Base-by-base conservation (phyloP, 495 filamentous ascomycete species). In the Penicillium bialowiezense region DNA sequence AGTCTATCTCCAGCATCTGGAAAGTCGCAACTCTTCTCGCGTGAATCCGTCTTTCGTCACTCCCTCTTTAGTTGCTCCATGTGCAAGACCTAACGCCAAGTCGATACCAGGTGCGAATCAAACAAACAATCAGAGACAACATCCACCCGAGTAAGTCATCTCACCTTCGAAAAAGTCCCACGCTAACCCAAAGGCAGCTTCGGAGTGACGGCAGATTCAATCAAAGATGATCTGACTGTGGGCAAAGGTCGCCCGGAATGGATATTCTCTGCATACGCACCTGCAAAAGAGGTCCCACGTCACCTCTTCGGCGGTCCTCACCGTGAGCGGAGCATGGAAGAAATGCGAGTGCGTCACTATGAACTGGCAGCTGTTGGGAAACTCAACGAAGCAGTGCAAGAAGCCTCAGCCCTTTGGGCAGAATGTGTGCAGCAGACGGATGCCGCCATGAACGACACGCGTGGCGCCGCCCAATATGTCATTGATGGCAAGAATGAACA, bases 301-400 rank as follows among this genome's bases (percentile, higher is more conserved):
- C 88, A 91, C 62, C 73, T 96, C 1, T 90, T 95, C 56, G 90
- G 88, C 15, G 89, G 89, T 5, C 75, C 76, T 35, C 73, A 78
- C n/a, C 74, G 88, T 17, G 91, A 96, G 65, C 83, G 89, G 55
- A 92, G 89, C 58, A 83, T 84, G 29, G 90, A 96, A 65, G 91
- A 96, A 60, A 73, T 91, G 41, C 78, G 89, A 44, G 41, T 91
- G 12, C 76, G 81, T 17, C 85, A 86, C 69, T 82, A 90, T 57
- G 64, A 81, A 44, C 73, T 74, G 7, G 58, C 68, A 26, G 74
- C 78, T 14, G 48, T 79, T 13, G 85, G 85, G 5, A 89, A 86
- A 52, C 64, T 75, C 32, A 69, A 85, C 50, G 73, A 76, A 47
- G 87, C 87, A 8, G 73, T 90, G 12, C 77, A 83, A 56, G 82